Evolutionary conservation across 352 stramenopile genomes (phyloP).

Genomic region (Thalassiosira hispida): DNA sequence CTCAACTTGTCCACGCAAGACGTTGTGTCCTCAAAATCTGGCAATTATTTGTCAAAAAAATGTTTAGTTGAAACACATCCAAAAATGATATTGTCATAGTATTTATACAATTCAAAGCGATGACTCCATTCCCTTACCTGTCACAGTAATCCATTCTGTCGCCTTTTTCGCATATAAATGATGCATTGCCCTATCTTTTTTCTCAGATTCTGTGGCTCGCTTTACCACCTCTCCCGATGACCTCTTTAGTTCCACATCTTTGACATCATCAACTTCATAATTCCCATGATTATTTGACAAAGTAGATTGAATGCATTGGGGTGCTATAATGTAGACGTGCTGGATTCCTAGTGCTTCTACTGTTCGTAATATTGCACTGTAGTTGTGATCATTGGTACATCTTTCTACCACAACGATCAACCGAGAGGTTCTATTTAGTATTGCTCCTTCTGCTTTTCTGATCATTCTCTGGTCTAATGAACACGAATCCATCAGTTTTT

Average conservation of each 20-base stretch:
- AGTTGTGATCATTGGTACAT: constrained; percentile 85
- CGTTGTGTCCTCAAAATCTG: constrained; percentile 88
- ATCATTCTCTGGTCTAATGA: constrained; percentile 91
- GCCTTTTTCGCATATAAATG: constrained; percentile 82
- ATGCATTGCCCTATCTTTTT: constrained; percentile 65
- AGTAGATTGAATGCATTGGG: constrained; percentile 56
- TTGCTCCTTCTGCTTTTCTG: constrained; percentile 89
- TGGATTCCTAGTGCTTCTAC: constrained; percentile 91
- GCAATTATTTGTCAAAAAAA: neutral
- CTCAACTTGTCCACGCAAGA: constrained; percentile 86
- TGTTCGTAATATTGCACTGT: constrained; percentile 69
- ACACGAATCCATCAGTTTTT: constrained; percentile 70
- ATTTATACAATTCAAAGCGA: too few species aligned
- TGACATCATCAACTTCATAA: constrained; percentile 22
- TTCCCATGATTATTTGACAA: constrained; percentile 33
- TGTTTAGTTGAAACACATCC: too few species aligned
- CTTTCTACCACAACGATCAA: constrained; percentile 71
- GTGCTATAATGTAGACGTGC: constrained; percentile 88
- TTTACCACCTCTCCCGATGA: constrained; percentile 42
- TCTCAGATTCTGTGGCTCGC: constrained; percentile 60
- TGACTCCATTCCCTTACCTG: constrained; percentile 1
- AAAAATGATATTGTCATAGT: too few species aligned
- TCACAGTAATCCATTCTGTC: constrained; percentile 88
- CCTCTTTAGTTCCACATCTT: constrained; percentile 22
- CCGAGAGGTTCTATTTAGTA: constrained; percentile 65